Evolutionary conservation across 345 rosid species (phyloP), one percentile per base, ranked within the genome.

Genomic region (Arabidopsis suecica): DNA sequence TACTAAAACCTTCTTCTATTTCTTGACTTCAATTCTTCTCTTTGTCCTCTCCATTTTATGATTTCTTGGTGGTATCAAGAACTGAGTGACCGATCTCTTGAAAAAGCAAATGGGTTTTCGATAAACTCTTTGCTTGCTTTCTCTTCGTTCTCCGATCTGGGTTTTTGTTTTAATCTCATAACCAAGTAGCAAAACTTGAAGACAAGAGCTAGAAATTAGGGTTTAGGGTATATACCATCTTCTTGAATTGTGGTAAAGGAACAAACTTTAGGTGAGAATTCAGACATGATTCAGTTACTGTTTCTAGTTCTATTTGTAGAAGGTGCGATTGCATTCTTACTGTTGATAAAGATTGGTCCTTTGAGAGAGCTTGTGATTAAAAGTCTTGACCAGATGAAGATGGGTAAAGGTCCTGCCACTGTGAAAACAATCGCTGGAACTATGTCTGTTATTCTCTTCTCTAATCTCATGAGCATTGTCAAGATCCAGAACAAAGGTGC

Each of bases 401-500:
- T 70, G 84, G 98, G 96, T 61, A 88, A 83, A 77, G 97, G 97
- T 68, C 96, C 98, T 1, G 97, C 98, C 10, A 91, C 96, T n/a
- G 85, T 94, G 58, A 91, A 90, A 82, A 94, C 98, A 10, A 85
- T 91, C n/a, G 97, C 97, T 2, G 88, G 93, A 57, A 91, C 98
- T 12, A 86, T 94, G 95, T 90, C 90, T 47, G 91, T 90, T 63
- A 90, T 94, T 56, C 90, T 94, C 9, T 49, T 94, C 1, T 90
- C 93, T 6, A 90, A 88, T 80, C 82, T 94, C 34, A 88, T 87
- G 95, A 94, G 83, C 83, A 90, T 91, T 42, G 72, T 90, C 13
- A 94, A 91, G 96, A 94, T 94, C 89, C 97, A 94, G 85, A 91
- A 91, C 73, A 94, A 94, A 59, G 98, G 98, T 37, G 88, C 97